Evolutionary conservation across 2,329 filamentous ascomycete genomes (phyloP).

Genomic region (Aspergillus sojae): DNA sequence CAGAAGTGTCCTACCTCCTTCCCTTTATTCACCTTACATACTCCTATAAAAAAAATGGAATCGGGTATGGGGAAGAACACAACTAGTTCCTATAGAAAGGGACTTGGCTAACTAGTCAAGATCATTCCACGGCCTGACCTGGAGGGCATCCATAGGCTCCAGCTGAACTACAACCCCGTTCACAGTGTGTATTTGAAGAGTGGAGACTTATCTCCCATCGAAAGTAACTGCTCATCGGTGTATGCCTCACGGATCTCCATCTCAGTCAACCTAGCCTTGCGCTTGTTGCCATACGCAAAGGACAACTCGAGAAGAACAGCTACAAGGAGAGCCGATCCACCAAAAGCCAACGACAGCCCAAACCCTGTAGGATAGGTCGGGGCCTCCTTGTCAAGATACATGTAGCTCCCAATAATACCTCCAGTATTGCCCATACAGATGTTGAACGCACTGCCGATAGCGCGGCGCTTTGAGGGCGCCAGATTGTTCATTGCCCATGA

Average conservation of each 20-base stretch:
- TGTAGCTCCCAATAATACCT: constrained; percentile 28
- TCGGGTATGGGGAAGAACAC: no score
- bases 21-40: no score
- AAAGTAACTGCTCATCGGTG: constrained; percentile 42
- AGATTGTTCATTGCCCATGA: constrained; percentile 31
- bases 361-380: constrained; percentile 28
- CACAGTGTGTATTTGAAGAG: constrained; percentile 43
- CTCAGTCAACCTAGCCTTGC: constrained; percentile 27
- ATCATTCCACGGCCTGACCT: no score
- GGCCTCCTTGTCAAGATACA: constrained; percentile 24
- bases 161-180: no score
- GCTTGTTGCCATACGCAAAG: constrained; percentile 23
- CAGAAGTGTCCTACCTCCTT: no score
- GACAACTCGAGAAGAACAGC: constrained; percentile 24
- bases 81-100: no score
- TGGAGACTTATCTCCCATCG: constrained; percentile 46
- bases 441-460: constrained; percentile 24
- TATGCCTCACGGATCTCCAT: constrained; percentile 38
- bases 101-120: no score
- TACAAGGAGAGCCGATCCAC: constrained; percentile 33
- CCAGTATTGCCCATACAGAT: constrained; percentile 27
- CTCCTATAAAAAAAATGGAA: no score
- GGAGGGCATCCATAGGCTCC: no score
- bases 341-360: constrained; percentile 23
- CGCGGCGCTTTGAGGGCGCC: constrained; percentile 25